Percentiles rank a stretch among this genome's conserved stretches.
phyloP scores from a whole-genome alignment of 805 yeast species.

The Pichia insulana region DNA sequence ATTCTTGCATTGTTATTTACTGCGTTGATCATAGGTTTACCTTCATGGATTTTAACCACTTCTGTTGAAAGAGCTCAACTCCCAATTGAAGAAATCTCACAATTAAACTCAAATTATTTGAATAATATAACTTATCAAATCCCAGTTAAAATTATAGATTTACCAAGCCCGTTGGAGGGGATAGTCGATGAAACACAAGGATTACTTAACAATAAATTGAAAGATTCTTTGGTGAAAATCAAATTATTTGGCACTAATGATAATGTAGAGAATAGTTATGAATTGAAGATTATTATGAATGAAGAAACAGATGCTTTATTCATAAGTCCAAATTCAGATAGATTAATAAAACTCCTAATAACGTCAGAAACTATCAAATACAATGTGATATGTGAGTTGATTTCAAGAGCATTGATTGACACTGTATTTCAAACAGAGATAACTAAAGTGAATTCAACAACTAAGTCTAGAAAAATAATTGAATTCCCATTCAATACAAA shows the following conservation, averaged over 20 bases:
- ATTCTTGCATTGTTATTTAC: constrained; percentile 21
- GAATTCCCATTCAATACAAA: constrained; percentile 53
- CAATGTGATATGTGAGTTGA: constrained; percentile 29
- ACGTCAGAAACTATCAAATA: constrained; percentile 21
- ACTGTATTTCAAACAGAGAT: constrained; percentile 27
- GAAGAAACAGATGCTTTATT: constrained; percentile 20
- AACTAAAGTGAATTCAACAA: constrained; percentile 15
- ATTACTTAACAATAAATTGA: constrained; percentile 24
- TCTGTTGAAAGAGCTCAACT: constrained; percentile 53
- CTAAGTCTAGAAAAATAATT: constrained; percentile 16
- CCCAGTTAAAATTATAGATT: constrained; percentile 35
- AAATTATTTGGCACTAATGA: constrained; percentile 7
- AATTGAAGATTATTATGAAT: constrained; percentile 21
- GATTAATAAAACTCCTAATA: constrained; percentile 25
- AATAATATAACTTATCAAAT: constrained; percentile 28
- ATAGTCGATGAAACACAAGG: constrained; percentile 30
- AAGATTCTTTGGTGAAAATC: constrained; percentile 28
- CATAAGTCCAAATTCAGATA: constrained; percentile 33
- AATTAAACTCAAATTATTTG: constrained; percentile 12
- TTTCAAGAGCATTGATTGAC: constrained; percentile 31
- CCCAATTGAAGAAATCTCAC: constrained; percentile 37
- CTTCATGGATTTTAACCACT: constrained; percentile 55
- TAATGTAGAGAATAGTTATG: neutral
- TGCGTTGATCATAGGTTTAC: constrained; percentile 38
- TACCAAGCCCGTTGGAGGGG: constrained; percentile 25